Evolutionary conservation across 768 basidiomycete genomes (phyloP).

Genomic region (Amanita muscaria): DNA sequence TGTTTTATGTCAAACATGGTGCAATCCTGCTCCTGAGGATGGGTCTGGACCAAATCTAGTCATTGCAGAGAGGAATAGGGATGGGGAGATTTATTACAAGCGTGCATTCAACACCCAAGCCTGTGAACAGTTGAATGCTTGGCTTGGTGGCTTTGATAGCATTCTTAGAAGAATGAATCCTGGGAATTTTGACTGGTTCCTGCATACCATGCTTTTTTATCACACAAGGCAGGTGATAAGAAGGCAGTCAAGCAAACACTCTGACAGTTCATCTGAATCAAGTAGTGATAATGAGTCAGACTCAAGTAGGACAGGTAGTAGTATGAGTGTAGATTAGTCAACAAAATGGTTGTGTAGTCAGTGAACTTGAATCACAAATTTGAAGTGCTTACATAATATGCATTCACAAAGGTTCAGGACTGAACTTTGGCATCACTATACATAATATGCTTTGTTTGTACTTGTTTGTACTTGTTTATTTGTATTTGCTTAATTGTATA

Average conservation of each 20-base stretch:
- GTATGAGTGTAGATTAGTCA: too few relatives aligned
- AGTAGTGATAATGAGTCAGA: too few relatives aligned
- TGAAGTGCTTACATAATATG: too few relatives aligned
- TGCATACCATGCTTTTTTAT: slow-evolving; percentile 6
- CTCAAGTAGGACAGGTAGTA: too few relatives aligned
- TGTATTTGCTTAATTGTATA: too few relatives aligned
- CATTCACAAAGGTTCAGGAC: too few relatives aligned
- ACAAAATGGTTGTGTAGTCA: too few relatives aligned
- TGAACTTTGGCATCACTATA: too few relatives aligned
- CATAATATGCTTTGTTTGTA: too few relatives aligned
- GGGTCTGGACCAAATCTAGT: not conserved
- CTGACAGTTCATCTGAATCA: too few relatives aligned
- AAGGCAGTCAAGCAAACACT: not conserved
- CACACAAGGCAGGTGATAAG: not conserved
- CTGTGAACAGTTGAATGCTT: slow-evolving; percentile 10
- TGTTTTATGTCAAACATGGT: not conserved
- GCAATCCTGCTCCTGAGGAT: not conserved
- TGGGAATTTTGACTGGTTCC: slow-evolving; percentile 2
- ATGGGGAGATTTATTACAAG: not conserved
- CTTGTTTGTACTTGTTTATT: too few relatives aligned
- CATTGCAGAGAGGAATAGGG: not conserved
- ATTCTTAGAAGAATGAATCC: slow-evolving; percentile 2
- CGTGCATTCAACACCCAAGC: not conserved
- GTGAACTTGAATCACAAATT: too few relatives aligned
- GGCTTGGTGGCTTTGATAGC: slow-evolving; percentile 8